Conservation (phyloP, 495 filamentous ascomycete genomes). For the Aspergillus asperescens region DNA sequence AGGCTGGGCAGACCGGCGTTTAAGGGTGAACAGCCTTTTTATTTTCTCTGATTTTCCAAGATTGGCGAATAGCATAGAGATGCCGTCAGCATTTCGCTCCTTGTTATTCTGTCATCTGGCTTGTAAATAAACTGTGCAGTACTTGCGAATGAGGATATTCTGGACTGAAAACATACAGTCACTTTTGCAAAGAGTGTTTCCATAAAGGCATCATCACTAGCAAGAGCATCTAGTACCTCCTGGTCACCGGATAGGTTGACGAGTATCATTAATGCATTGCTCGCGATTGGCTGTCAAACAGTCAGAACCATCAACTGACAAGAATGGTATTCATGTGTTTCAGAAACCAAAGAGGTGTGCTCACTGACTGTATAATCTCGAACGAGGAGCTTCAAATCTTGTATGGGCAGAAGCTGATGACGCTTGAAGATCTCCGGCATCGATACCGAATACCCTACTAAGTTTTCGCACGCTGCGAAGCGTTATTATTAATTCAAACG, state of each 20-base stretch:
- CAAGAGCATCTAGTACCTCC: constrained; percentile 66
- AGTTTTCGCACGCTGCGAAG: constrained; percentile 65
- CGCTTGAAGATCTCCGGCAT: constrained; percentile 81
- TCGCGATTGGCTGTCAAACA: constrained; percentile 66
- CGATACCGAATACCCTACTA: constrained; percentile 74
- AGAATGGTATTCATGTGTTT: neutral
- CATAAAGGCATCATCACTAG: constrained; percentile 75
- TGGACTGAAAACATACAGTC: constrained; percentile 71
- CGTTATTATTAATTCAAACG: constrained; percentile 6
- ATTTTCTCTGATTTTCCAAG: constrained; percentile 72
- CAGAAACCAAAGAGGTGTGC: neutral
- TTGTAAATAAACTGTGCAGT: neutral
- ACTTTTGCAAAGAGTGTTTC: constrained; percentile 64
- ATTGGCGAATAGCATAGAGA: constrained; percentile 91
- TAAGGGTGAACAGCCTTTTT: constrained; percentile 58
- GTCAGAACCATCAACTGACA: neutral
- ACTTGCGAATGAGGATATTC: neutral
- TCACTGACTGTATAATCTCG: constrained; percentile 67
- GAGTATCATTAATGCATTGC: constrained; percentile 87
- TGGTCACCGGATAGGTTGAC: constrained; percentile 81
- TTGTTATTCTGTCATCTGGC: constrained; percentile 44
- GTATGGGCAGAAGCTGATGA: constrained; percentile 69
- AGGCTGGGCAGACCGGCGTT: constrained; percentile 54
- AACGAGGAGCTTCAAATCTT: constrained; percentile 83
- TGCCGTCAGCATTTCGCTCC: constrained; percentile 72